phyloP scores from a whole-genome alignment of 2,329 filamentous ascomycete genomes.

The Phialophora expanda region DNA sequence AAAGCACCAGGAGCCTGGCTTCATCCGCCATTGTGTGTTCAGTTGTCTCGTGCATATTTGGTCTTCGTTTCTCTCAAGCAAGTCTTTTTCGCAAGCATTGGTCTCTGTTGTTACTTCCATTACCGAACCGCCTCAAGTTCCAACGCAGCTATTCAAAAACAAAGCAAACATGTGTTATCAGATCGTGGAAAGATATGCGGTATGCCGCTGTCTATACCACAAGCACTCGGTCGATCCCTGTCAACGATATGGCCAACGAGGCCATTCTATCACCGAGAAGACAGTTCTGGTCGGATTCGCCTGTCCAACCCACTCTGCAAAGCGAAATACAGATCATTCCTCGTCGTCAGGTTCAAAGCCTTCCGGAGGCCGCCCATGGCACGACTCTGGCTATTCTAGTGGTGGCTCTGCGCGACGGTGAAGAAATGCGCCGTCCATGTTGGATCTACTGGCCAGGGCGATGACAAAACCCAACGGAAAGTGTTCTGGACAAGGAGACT shows the following conservation, averaged over 20 bases:
- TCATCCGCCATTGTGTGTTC: slow-evolving; percentile 28
- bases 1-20: slow-evolving; percentile 25
- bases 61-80: slow-evolving; percentile 14
- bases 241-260: slow-evolving; percentile 72
- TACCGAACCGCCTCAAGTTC: slow-evolving; percentile 7
- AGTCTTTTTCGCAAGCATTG: slow-evolving; percentile 11
- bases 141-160: slow-evolving; percentile 39
- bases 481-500: neutral
- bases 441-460: slow-evolving; percentile 1
- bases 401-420: slow-evolving; percentile 35
- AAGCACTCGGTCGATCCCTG: slow-evolving; percentile 85
- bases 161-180: slow-evolving; percentile 75
- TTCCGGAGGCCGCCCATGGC: slow-evolving; percentile 32
- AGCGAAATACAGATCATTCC: slow-evolving; percentile 27
- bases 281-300: slow-evolving; percentile 83
- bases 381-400: slow-evolving; percentile 46
- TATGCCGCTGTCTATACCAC: slow-evolving; percentile 87
- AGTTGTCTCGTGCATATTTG: slow-evolving; percentile 18
- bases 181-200: slow-evolving; percentile 82
- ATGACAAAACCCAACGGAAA: neutral
- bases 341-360: slow-evolving; percentile 21
- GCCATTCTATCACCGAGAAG: slow-evolving; percentile 73
- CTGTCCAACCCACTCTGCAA: slow-evolving; percentile 62
- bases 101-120: slow-evolving; percentile 7
- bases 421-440: neutral